Conservation (phyloP, 164 flowering plant species). For the Magnolia changhungtana region DNA sequence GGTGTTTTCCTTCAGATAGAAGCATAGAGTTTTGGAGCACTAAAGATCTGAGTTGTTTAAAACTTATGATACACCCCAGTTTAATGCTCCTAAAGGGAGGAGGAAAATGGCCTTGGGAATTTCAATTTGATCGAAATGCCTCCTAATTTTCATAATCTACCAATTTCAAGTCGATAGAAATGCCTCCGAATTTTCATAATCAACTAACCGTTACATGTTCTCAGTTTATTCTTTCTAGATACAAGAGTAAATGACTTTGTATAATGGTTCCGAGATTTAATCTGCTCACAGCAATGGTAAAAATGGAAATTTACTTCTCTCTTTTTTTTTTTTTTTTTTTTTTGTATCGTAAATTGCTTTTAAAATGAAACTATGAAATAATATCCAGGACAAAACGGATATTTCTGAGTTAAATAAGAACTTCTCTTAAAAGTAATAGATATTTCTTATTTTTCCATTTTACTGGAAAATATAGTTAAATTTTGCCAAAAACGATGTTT, state of each 20-base stretch:
- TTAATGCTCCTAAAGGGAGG: neutral
- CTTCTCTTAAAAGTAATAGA: too few relatives aligned
- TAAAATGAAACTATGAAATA: neutral
- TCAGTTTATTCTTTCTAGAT: neutral
- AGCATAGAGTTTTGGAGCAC: neutral
- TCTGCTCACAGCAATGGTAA: neutral
- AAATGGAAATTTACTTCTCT: neutral
- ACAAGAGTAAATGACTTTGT: neutral
- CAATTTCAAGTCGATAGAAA: neutral
- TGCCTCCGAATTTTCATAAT: neutral
- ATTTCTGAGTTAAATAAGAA: neutral
- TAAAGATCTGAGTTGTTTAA: neutral
- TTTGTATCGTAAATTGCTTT: neutral
- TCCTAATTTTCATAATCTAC: neutral
- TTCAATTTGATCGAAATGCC: neutral
- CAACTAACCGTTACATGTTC: neutral
- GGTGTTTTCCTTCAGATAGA: neutral
- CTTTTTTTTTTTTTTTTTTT: too few relatives aligned
- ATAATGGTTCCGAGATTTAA: neutral
- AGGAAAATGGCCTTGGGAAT: neutral
- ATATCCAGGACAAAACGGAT: neutral
- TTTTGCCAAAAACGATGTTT: too few relatives aligned
- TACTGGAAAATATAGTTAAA: too few relatives aligned
- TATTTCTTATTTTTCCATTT: too few relatives aligned
- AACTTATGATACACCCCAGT: neutral